Conservation (phyloP, 2,329 filamentous ascomycete genomes). For the Aspergillus versicolor region DNA sequence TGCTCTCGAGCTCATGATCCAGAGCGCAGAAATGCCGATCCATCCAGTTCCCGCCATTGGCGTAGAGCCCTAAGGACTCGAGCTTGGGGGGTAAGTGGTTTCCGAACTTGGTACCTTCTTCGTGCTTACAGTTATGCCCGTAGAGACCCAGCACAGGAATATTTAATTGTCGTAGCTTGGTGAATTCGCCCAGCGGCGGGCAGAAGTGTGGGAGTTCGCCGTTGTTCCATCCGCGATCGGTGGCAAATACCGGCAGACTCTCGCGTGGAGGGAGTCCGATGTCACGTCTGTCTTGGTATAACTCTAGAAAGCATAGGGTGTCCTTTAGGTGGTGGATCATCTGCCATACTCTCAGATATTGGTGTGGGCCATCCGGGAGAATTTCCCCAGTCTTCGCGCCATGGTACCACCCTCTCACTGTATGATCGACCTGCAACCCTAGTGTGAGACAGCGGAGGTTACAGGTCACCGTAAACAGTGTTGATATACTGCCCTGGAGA, state of each 20-base stretch:
- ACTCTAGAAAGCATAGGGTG: neutral
- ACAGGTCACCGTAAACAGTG: no score
- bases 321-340: neutral
- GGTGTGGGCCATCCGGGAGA: neutral
- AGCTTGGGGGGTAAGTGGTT: neutral
- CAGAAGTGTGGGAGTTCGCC: neutral
- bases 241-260: neutral
- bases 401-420: no score
- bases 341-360: neutral
- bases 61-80: neutral
- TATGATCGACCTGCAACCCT: no score
- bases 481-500: no score
- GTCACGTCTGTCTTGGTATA: neutral
- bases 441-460: no score
- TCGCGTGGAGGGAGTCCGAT: no score
- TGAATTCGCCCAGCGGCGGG: neutral
- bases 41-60: neutral
- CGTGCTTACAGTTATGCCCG: neutral
- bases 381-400: no score
- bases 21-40: neutral
- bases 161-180: neutral
- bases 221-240: neutral
- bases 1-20: neutral
- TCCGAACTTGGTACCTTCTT: neutral
- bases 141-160: neutral